A percentile compares a stretch with the other conserved stretches of the same genome.
Conservation (phyloP, 1,284 basidiomycete species). For the Heterobasidion annosum region DNA sequence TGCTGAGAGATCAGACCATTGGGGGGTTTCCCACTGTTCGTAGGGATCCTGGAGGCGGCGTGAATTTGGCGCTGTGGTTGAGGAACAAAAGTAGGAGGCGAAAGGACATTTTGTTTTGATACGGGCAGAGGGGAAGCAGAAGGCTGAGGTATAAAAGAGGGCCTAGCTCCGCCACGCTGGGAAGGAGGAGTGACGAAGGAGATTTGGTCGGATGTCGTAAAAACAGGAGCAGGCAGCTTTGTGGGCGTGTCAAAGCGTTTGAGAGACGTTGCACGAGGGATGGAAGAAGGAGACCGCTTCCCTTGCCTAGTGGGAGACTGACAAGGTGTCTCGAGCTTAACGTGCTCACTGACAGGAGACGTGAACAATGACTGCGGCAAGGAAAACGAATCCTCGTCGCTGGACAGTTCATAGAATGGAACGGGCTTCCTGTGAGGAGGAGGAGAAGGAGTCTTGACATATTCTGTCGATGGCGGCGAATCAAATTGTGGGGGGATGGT, state of each 20-base stretch:
- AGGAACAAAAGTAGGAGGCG: conserved; percentile 13
- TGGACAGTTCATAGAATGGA: conserved; percentile 16
- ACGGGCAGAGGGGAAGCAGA: conserved; percentile 16
- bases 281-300: conserved; percentile 35
- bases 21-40: neutral
- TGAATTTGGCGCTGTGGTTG: conserved; percentile 5
- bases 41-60: neutral
- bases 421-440: conserved; percentile 9
- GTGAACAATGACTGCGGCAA: conserved; percentile 11
- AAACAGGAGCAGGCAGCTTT: conserved; percentile 14
- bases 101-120: conserved; percentile 18
- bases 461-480: conserved; percentile 12
- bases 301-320: neutral
- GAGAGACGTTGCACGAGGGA: conserved; percentile 34
- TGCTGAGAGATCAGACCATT: conserved; percentile 50
- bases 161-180: conserved; percentile 33
- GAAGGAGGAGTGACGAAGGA: conserved; percentile 33
- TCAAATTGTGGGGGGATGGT: conserved; percentile 33
- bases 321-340: neutral
- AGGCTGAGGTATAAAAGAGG: conserved; percentile 48
- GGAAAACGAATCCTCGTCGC: conserved; percentile 20
- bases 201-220: conserved; percentile 3
- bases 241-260: conserved; percentile 20
- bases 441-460: conserved; percentile 12
- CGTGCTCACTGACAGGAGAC: neutral